phyloP scores from a whole-genome alignment of 371 early-diverging fungal genomes.

The Lichtheimia ramosa region DNA sequence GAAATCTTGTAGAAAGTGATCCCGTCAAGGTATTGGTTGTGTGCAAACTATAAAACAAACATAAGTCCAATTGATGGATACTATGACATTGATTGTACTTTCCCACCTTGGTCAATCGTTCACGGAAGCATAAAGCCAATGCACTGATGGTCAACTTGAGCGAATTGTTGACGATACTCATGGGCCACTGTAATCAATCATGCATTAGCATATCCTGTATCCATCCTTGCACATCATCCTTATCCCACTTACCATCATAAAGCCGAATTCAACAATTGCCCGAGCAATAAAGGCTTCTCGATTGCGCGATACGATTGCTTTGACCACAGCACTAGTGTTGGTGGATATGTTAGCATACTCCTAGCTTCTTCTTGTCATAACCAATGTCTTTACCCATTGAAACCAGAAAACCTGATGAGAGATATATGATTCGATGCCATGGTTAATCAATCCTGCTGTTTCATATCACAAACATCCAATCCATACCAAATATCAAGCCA shows the following conservation, averaged over 20 bases:
- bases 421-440: not conserved
- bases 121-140: conserved; percentile 77
- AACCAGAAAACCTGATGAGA: conserved; percentile 60
- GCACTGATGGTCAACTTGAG: conserved; percentile 71
- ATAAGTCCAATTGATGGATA: not conserved
- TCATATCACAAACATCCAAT: too few species aligned
- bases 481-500: conserved; percentile 70
- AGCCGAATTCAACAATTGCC: conserved; percentile 65
- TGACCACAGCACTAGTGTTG: conserved; percentile 57
- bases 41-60: conserved; percentile 61
- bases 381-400: conserved; percentile 56
- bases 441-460: too few species aligned
- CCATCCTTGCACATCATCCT: not conserved
- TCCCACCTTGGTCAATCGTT: conserved; percentile 68
- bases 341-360: not conserved
- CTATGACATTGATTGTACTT: not conserved
- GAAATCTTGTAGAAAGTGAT: conserved; percentile 83
- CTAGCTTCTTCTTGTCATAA: not conserved
- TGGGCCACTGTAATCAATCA: conserved; percentile 59
- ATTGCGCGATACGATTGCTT: conserved; percentile 72
- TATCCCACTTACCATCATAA: conserved; percentile 66
- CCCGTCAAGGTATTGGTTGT: conserved; percentile 79
- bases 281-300: conserved; percentile 62
- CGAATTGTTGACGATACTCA: conserved; percentile 76
- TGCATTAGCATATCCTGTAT: not conserved